Conservation (phyloP, 306 rosid genomes). For the Acacia melanoxylon region DNA sequence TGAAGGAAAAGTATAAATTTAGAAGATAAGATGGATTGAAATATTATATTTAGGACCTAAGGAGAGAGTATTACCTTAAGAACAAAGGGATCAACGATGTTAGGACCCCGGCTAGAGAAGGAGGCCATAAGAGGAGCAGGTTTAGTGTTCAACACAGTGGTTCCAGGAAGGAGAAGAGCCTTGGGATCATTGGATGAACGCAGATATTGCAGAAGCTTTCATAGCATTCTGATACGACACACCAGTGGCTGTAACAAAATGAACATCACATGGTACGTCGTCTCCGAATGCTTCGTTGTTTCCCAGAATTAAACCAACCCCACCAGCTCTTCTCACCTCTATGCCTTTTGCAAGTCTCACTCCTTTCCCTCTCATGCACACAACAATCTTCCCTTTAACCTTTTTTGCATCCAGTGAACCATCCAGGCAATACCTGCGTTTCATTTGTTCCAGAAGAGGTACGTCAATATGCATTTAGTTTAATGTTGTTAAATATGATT, state of each 20-base stretch:
- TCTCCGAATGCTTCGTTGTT: slow-evolving; percentile 45
- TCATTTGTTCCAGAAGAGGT: neutral
- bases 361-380: slow-evolving; percentile 79
- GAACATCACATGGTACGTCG: slow-evolving; percentile 64
- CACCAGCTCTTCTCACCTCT: slow-evolving; percentile 80
- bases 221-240: slow-evolving; percentile 51
- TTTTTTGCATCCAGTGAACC: slow-evolving; percentile 60
- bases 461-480: neutral
- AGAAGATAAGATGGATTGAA: too few species aligned
- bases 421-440: slow-evolving; percentile 69
- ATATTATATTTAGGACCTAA: too few species aligned
- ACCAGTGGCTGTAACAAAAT: slow-evolving; percentile 75
- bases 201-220: slow-evolving; percentile 53
- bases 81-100: slow-evolving; percentile 66
- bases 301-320: slow-evolving; percentile 67
- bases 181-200: slow-evolving; percentile 52
- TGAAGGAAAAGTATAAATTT: too few species aligned
- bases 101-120: slow-evolving; percentile 93
- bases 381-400: slow-evolving; percentile 71
- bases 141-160: slow-evolving; percentile 56
- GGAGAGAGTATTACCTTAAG: slow-evolving; percentile 53
- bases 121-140: slow-evolving; percentile 89
- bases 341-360: slow-evolving; percentile 66
- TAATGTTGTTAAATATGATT: neutral
- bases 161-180: slow-evolving; percentile 63